These are phyloP conservation scores for Podila epicladia DNA, from an alignment of 192 early-diverging fungal genomes.

Conservation along the genomic window DNA sequence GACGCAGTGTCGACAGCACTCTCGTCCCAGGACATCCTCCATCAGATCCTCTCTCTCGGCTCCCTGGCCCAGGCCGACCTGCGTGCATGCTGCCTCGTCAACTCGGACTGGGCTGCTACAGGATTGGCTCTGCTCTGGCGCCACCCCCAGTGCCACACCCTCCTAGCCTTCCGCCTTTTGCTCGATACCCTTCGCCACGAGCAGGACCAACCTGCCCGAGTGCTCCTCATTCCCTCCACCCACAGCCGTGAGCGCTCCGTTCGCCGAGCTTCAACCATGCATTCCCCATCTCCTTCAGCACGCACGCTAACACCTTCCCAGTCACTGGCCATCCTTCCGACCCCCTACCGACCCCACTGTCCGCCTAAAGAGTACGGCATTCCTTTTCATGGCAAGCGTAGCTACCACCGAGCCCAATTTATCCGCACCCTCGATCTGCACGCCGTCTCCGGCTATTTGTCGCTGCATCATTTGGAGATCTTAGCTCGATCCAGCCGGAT, in stretches of 20 bases:
- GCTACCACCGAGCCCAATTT: conserved; percentile 42
- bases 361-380: conserved; percentile 38
- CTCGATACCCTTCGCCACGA: conserved; percentile 45
- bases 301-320: neutral
- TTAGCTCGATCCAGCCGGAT: conserved; percentile 36
- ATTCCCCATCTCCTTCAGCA: neutral
- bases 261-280: neutral
- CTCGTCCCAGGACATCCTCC: conserved; percentile 38
- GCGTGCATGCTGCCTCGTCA: conserved; percentile 37
- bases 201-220: conserved; percentile 12
- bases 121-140: conserved; percentile 33
- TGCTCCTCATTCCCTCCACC: conserved; percentile 2
- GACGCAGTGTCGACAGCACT: conserved; percentile 20
- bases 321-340: conserved; percentile 20
- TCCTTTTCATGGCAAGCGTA: conserved; percentile 37
- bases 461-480: conserved; percentile 33
- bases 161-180: conserved; percentile 26
- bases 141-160: conserved; percentile 20
- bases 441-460: neutral
- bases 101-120: conserved; percentile 45
- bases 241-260: neutral
- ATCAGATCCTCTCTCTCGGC: conserved; percentile 26
- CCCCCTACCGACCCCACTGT: conserved; percentile 12
- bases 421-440: conserved; percentile 35
- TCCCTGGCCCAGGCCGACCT: conserved; percentile 25